These are phyloP conservation scores for Galium porrigens DNA, from an alignment of 305 asterid species.

Conservation along the genomic window DNA sequence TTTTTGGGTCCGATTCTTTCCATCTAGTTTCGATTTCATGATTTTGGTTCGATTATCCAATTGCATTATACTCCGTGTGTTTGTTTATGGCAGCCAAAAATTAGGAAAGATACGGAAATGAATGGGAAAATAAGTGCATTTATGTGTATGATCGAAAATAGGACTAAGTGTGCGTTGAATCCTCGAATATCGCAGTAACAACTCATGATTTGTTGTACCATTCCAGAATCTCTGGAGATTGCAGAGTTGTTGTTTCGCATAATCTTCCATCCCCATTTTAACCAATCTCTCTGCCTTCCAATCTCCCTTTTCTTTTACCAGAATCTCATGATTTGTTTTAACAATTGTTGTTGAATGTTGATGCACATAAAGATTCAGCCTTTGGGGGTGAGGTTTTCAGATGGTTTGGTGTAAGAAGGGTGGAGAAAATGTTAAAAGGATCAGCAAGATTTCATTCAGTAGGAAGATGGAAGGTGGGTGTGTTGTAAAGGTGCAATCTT, in stretches of 20 bases:
- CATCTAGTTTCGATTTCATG: no score
- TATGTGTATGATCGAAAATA: constrained; percentile 6
- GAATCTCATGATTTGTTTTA: neutral
- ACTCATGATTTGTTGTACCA: neutral
- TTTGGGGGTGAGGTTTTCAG: neutral
- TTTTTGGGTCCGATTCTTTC: neutral
- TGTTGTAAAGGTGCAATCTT: constrained; percentile 14
- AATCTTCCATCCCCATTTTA: neutral
- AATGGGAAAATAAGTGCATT: neutral
- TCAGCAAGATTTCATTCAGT: neutral
- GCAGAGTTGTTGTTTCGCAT: neutral
- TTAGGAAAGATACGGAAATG: neutral
- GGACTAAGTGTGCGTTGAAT: constrained; percentile 20
- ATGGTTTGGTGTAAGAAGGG: neutral
- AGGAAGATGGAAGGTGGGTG: constrained; percentile 24
- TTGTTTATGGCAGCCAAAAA: neutral
- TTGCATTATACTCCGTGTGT: no score
- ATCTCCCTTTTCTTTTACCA: neutral
- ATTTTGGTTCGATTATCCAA: no score
- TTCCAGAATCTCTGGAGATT: neutral
- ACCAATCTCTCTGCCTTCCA: constrained; percentile 1
- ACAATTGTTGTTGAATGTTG: neutral
- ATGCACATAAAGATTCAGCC: neutral
- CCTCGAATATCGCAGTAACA: constrained; percentile 10
- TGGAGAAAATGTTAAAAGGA: neutral